Percentiles rank a stretch among this genome's conserved stretches.
Conservation (phyloP, 305 asterid genomes). For the Ilex paraguariensis region DNA sequence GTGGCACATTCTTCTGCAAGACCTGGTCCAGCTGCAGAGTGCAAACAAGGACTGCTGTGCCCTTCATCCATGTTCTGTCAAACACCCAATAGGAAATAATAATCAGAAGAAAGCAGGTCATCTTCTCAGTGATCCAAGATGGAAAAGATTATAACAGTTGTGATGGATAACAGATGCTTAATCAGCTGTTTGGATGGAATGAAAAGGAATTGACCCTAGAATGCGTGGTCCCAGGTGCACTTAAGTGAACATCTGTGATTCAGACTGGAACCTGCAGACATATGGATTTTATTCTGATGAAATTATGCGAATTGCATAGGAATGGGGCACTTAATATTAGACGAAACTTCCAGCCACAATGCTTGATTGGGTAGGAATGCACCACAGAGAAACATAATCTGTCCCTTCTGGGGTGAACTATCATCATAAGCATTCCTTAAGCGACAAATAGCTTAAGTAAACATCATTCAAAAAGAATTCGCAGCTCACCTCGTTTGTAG, state of each 20-base stretch:
- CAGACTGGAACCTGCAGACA: too few species aligned
- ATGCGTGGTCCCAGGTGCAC: not conserved
- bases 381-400: too few species aligned
- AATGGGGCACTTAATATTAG: too few species aligned
- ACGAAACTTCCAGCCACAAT: too few species aligned
- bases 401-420: too few species aligned
- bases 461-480: slow-evolving; percentile 2
- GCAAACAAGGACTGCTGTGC: slow-evolving; percentile 88
- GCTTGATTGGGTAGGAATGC: too few species aligned
- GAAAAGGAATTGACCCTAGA: slow-evolving; percentile 4
- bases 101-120: slow-evolving; percentile 10
- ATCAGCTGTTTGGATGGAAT: slow-evolving; percentile 2
- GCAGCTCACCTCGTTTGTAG: slow-evolving; percentile 72
- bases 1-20: slow-evolving; percentile 88
- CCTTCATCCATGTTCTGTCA: slow-evolving; percentile 82
- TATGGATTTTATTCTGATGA: too few species aligned
- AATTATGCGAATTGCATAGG: too few species aligned
- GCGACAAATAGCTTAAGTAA: too few species aligned
- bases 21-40: slow-evolving; percentile 93
- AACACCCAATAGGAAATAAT: slow-evolving; percentile 18
- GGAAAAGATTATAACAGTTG: not conserved
- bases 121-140: slow-evolving; percentile 3
- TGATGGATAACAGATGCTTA: not conserved
- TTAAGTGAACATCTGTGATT: too few species aligned
- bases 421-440: too few species aligned